These are phyloP conservation scores for Ophiocordyceps sinensis DNA, from an alignment of 2,329 filamentous ascomycete species.

Conservation along the genomic window DNA sequence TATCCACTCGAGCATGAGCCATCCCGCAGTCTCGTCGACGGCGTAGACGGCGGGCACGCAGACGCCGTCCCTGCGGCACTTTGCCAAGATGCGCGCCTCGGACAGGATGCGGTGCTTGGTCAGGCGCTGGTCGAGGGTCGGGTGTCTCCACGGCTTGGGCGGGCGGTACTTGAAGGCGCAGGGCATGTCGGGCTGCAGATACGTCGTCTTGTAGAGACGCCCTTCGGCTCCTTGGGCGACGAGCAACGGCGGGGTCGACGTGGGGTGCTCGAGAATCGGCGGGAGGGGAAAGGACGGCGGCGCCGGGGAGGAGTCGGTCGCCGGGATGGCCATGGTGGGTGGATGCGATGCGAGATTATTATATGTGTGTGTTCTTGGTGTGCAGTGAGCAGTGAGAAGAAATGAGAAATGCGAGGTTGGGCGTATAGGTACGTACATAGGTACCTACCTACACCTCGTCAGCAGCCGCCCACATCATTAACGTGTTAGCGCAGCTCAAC, in stretches of 20 bases:
- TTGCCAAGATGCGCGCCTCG: constrained; percentile 73
- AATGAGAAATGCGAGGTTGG: neutral
- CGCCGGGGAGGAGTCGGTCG: constrained; percentile 3
- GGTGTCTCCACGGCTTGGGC: constrained; percentile 82
- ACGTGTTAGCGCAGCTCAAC: too few species aligned
- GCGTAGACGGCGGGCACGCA: constrained; percentile 71
- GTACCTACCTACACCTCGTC: too few species aligned
- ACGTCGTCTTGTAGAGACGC: constrained; percentile 77
- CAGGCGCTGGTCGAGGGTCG: constrained; percentile 71
- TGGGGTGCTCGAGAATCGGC: constrained; percentile 47
- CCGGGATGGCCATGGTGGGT: constrained; percentile 1
- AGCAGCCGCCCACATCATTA: too few species aligned
- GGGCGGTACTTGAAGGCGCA: constrained; percentile 87
- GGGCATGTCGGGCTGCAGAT: constrained; percentile 51
- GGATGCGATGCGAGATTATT: neutral
- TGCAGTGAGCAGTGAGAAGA: neutral
- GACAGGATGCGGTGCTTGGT: constrained; percentile 78
- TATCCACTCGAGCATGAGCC: constrained; percentile 79
- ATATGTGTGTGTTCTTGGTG: neutral
- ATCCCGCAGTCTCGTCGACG: constrained; percentile 47
- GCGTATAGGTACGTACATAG: too few species aligned
- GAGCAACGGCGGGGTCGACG: constrained; percentile 46
- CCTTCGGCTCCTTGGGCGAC: constrained; percentile 93
- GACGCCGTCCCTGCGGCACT: constrained; percentile 66
- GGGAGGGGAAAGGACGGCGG: constrained; percentile 38